phyloP scores from a whole-genome alignment of 169 alveolate species.

The Neospora caninum region DNA sequence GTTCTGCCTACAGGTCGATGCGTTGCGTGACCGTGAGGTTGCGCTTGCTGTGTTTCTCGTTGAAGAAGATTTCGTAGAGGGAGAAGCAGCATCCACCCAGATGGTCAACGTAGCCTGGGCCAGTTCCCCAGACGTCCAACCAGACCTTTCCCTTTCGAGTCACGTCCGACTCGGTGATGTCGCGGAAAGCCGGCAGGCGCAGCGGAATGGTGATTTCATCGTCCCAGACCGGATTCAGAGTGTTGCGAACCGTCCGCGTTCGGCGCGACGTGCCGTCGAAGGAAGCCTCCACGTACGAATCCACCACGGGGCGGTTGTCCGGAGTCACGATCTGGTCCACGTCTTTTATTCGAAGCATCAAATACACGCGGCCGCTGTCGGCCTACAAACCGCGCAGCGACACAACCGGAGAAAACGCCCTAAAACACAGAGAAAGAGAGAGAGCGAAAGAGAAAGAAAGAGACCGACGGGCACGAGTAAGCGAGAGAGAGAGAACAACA shows the following conservation, averaged over 20 bases:
- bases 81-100: constrained; percentile 57
- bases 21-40: constrained; percentile 3
- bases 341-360: constrained; percentile 34
- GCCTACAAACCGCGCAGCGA: neutral
- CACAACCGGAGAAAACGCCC: neutral
- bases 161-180: constrained; percentile 44
- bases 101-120: constrained; percentile 60
- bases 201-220: constrained; percentile 61
- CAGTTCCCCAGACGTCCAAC: constrained; percentile 68
- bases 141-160: constrained; percentile 49
- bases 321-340: constrained; percentile 62
- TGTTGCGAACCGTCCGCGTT: constrained; percentile 32
- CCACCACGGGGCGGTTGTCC: constrained; percentile 55
- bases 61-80: constrained; percentile 59
- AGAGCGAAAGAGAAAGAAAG: neutral
- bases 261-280: constrained; percentile 65
- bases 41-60: constrained; percentile 51
- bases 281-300: constrained; percentile 54
- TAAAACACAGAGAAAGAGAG: neutral
- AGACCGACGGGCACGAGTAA: too few relatives aligned
- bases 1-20: constrained; percentile 34
- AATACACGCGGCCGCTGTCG: constrained; percentile 15
- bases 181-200: constrained; percentile 44
- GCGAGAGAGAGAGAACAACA: too few relatives aligned
- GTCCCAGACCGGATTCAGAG: constrained; percentile 58